A percentile compares a stretch with the other conserved stretches of the same genome.
Conservation (phyloP, 148 eudicot genomes). For the Amaranthus hypochondriacus region DNA sequence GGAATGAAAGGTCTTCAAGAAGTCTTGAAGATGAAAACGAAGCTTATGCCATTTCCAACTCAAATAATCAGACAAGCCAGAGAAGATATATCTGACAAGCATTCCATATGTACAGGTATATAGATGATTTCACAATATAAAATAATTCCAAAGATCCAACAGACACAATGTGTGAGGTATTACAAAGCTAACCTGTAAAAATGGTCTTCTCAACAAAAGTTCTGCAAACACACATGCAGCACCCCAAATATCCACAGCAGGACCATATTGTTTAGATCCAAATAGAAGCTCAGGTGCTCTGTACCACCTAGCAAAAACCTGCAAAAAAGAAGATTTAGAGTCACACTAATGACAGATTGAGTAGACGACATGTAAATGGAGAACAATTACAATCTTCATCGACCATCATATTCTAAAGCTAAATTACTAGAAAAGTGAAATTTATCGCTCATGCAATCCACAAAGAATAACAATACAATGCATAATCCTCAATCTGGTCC, state of each 20-base stretch:
- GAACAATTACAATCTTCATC: not conserved
- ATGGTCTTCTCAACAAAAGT: constrained; percentile 81
- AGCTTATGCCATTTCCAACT: not conserved
- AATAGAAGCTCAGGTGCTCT: constrained; percentile 95
- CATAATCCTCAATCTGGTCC: not conserved
- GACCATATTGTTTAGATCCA: constrained; percentile 96
- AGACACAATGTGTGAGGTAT: constrained; percentile 1
- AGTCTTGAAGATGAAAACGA: not conserved
- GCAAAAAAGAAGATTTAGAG: constrained; percentile 13
- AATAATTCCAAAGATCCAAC: not conserved
- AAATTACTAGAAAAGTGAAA: not conserved
- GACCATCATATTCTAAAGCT: not conserved
- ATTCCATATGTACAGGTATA: not conserved
- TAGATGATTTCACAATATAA: not conserved
- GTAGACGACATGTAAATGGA: not conserved
- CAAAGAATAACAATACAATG: not conserved
- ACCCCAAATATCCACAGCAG: constrained; percentile 98
- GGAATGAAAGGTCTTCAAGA: not conserved
- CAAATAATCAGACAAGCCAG: not conserved
- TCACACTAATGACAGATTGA: not conserved
- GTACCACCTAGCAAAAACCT: constrained; percentile 99
- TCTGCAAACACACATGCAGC: constrained; percentile 99
- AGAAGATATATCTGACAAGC: not conserved
- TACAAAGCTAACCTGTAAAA: constrained; percentile 57
- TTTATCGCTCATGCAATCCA: not conserved